Percentiles rank a stretch among this genome's conserved stretches.
phyloP scores from a whole-genome alignment of 805 yeast genomes.

The Candida takata region DNA sequence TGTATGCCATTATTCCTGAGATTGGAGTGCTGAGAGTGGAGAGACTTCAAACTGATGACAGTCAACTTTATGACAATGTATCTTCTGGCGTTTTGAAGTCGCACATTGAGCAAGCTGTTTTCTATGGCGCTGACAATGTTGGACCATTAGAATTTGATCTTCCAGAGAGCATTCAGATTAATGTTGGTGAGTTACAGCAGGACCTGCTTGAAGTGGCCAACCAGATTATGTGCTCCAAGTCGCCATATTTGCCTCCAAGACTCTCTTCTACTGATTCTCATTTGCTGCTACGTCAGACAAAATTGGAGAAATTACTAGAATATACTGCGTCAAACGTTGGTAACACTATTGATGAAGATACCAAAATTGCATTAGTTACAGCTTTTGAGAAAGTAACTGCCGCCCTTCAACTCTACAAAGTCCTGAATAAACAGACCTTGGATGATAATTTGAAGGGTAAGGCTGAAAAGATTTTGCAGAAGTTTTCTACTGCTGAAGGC shows the following conservation, averaged over 20 bases:
- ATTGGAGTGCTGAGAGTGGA: conserved; percentile 62
- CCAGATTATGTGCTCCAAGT: conserved; percentile 51
- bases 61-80: conserved; percentile 12
- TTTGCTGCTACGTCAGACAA: conserved; percentile 40
- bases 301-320: conserved; percentile 37
- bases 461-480: not conserved
- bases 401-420: conserved; percentile 24
- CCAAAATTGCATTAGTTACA: conserved; percentile 34
- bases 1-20: conserved; percentile 42
- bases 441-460: conserved; percentile 1
- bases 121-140: conserved; percentile 38
- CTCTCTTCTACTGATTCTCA: conserved; percentile 45
- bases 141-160: conserved; percentile 45
- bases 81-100: conserved; percentile 44
- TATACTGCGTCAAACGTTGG: conserved; percentile 42
- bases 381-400: conserved; percentile 40
- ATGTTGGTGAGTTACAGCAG: conserved; percentile 36
- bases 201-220: conserved; percentile 45
- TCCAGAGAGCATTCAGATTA: conserved; percentile 38
- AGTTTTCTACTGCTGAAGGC: conserved; percentile 2
- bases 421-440: conserved; percentile 3
- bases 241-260: conserved; percentile 49
- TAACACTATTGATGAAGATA: conserved; percentile 23
- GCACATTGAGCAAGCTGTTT: conserved; percentile 80
- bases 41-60: conserved; percentile 25